Evolutionary conservation across 1,284 basidiomycete species (phyloP), one percentile per base, ranked within the genome.

Genomic region (Papiliotrema flavescens): DNA sequence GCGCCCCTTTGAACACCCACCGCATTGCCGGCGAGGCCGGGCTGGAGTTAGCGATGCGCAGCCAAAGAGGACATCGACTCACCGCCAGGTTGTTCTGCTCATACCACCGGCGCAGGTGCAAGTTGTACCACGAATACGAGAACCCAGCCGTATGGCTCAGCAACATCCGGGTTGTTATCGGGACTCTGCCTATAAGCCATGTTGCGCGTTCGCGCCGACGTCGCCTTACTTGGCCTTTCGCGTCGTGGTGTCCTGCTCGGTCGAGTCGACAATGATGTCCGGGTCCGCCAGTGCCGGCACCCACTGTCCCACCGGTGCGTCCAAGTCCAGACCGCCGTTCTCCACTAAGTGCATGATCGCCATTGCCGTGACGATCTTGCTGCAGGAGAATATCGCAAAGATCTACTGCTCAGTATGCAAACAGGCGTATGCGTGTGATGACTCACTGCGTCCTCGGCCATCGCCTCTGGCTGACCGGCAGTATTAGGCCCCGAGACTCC

Each of bases 361-460:
- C 7, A 73, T 66, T 40, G 64, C 62, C 3, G 71, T 73, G 54
- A 73, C 59, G 49, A 71, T 59, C 62, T 74, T 75, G 49, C 72
- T 74, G 47, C 57, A 65, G 9, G 57, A 61, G 19, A 57, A 60
- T 34, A 62, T 60, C 47, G 59, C 54, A 53, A 60, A 63, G 20
- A 63, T 40, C 61, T 61, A 20, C 11, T 34, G 14, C 2, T 32
- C 13, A 46, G 43, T 9, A 5, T 4, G 5, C 15, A 6, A 45
- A 20, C 15, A 17, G 7, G 6, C 23, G 43, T 11, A 11, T 9
- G 6, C 9, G 23, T 17, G 22, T 5, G 43, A 22, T 9, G 43
- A 7, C 43, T 45, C 43, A 45, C 43, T 7, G 43, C 23, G 24
- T 45, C 43, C 15, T 19, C 15, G n/a, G 19, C 15, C n/a, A 45